Conservation (phyloP, 1,284 basidiomycete species). For the Cutaneotrichosporon curvatum region DNA sequence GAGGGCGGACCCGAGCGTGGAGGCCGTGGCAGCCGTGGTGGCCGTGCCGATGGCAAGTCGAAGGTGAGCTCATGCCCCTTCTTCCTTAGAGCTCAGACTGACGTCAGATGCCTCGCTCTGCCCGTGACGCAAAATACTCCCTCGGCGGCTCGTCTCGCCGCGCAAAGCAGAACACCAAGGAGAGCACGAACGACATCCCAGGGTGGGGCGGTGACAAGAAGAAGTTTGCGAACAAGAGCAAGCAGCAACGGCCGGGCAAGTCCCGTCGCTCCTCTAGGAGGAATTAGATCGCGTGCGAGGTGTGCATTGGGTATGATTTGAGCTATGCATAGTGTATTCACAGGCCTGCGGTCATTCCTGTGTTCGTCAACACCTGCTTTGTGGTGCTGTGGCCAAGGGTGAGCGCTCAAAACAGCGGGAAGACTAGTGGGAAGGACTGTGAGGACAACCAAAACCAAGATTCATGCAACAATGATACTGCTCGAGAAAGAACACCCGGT, state of each 20-base stretch:
- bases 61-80: constrained; percentile 26
- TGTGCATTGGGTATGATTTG: neutral
- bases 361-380: no score
- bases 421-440: no score
- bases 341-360: no score
- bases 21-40: constrained; percentile 31
- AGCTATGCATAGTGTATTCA: no score
- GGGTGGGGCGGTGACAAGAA: constrained; percentile 45
- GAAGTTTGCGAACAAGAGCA: constrained; percentile 41
- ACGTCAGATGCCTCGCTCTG: constrained; percentile 54
- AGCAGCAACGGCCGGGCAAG: constrained; percentile 35
- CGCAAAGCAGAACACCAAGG: constrained; percentile 71
- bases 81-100: neutral
- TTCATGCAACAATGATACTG: no score
- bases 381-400: no score
- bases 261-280: constrained; percentile 16
- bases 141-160: constrained; percentile 59
- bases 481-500: no score
- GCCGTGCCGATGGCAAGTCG: constrained; percentile 34
- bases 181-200: constrained; percentile 67
- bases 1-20: constrained; percentile 6
- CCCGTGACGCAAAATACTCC: constrained; percentile 71
- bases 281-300: constrained; percentile 4
- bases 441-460: no score
- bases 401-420: no score